Base-by-base conservation (phyloP, 1,284 basidiomycete genomes). In the Heterobasidion annosum region DNA sequence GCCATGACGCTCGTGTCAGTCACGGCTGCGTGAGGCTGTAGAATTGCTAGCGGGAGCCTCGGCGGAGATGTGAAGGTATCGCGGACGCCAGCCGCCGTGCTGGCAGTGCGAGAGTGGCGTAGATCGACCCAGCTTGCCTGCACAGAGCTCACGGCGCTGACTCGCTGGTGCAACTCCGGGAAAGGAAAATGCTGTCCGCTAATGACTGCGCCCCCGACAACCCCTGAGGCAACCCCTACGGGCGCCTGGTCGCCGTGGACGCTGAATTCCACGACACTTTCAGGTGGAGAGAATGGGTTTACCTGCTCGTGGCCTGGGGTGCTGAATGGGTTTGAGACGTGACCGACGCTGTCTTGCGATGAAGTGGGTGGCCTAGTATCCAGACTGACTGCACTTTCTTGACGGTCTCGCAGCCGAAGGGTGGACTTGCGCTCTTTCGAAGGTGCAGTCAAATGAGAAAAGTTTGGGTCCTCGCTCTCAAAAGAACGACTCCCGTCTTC, bases 51-150 rank as follows among this genome's bases (percentile, higher is more conserved):
- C 10, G 37, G 37, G 37, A 10, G 53, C 35, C 16, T 64, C 0
- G 77, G 77, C 9, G 82, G 83, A 1, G 77, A 74, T 0, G 79
- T 72, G 57, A 84, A 82, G 1, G 76, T 63, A 58, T 83, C 79
- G 53, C 82, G 71, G 35, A 63, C 42, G 46, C 34, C 12, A 4
- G 53, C 18, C 19, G 19, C 43, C 37, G 50, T 12, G 37, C 37
- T 40, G 10, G 37, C 12, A n/a, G 37, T n/a, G 15, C 15, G 16
- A 34, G 10, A 51, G 56, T 5, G 40, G 19, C 35, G 73, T 6
- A 78, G 54, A 58, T 78, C 77, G 37, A 54, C 19, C 9, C 51
- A 51, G 8, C 56, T 58, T 56, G 47, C 59, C 9, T 34, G 45
- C n/a, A 54, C 8, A 1, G 54, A 56, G 25, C 45, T 60, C 6